These are phyloP conservation scores for Amphichorda felina DNA, from an alignment of 2,329 filamentous ascomycete species.

Conservation along the genomic window DNA sequence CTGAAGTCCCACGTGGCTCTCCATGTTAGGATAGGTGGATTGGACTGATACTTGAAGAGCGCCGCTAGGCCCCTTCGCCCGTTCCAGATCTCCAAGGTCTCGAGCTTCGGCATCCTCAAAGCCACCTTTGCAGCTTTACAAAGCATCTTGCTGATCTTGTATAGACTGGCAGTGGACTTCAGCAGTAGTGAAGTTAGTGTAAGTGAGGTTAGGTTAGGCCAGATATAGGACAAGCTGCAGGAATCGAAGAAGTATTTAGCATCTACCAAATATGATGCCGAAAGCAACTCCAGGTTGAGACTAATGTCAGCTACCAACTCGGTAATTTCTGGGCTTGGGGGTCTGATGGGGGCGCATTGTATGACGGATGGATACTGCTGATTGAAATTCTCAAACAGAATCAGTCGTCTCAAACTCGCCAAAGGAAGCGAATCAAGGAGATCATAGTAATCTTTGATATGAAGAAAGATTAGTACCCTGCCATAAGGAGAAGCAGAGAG, in stretches of 20 bases:
- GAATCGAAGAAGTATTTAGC: too few species aligned
- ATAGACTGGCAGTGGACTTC: not conserved
- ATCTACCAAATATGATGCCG: too few species aligned
- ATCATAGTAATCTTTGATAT: not conserved
- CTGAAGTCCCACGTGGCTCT: constrained; percentile 6
- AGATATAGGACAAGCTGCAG: not conserved
- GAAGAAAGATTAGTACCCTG: not conserved
- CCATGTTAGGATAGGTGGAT: constrained; percentile 6
- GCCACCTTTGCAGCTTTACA: constrained; percentile 11
- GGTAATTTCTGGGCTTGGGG: too few species aligned
- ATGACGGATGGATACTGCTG: not conserved
- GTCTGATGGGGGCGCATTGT: too few species aligned
- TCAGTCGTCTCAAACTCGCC: not conserved
- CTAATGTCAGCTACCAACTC: too few species aligned
- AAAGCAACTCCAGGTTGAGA: too few species aligned
- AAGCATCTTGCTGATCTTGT: constrained; percentile 11
- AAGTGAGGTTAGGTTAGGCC: not conserved
- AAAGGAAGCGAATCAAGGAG: too few species aligned
- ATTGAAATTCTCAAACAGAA: not conserved
- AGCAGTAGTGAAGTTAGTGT: not conserved
- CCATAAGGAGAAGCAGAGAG: not conserved
- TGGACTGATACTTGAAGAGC: constrained; percentile 10
- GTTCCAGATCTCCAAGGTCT: constrained; percentile 20
- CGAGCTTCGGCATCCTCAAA: constrained; percentile 15
- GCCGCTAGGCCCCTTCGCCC: constrained; percentile 10